These are phyloP conservation scores for Vararia minispora DNA, from an alignment of 768 basidiomycete genomes.

Conservation along the genomic window DNA sequence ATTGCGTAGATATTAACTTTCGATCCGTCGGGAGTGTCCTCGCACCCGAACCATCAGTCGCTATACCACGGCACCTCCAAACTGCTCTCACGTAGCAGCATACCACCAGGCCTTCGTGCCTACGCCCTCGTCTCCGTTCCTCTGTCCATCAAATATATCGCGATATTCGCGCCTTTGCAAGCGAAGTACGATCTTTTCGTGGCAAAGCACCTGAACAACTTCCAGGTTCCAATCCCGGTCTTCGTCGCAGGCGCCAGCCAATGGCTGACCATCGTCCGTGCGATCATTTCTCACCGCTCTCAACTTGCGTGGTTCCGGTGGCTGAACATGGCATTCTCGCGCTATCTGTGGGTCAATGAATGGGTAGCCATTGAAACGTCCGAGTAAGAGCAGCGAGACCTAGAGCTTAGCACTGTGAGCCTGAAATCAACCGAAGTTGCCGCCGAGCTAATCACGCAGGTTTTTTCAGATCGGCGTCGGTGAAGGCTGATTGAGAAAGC, in stretches of 20 bases:
- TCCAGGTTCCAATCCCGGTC: conserved; percentile 21
- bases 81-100: conserved; percentile 6
- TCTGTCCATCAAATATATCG: conserved; percentile 46
- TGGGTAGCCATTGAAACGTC: conserved; percentile 65
- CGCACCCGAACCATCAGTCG: conserved; percentile 79
- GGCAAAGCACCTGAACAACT: conserved; percentile 4
- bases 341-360: conserved; percentile 91
- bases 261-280: conserved; percentile 46
- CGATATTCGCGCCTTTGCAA: conserved; percentile 38
- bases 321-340: conserved; percentile 68
- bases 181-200: conserved; percentile 34
- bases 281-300: conserved; percentile 62
- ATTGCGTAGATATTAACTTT: conserved; percentile 70
- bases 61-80: conserved; percentile 45
- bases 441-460: too few relatives aligned
- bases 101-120: conserved; percentile 22
- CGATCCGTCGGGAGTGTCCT: conserved; percentile 65
- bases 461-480: too few relatives aligned
- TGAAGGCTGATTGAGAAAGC: too few relatives aligned
- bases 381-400: too few relatives aligned
- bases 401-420: too few relatives aligned
- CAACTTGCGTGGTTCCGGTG: conserved; percentile 89
- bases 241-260: conserved; percentile 47
- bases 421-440: too few relatives aligned
- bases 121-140: conserved; percentile 55